Conservation (phyloP, 768 basidiomycete genomes). For the Baorangia bicolor region DNA sequence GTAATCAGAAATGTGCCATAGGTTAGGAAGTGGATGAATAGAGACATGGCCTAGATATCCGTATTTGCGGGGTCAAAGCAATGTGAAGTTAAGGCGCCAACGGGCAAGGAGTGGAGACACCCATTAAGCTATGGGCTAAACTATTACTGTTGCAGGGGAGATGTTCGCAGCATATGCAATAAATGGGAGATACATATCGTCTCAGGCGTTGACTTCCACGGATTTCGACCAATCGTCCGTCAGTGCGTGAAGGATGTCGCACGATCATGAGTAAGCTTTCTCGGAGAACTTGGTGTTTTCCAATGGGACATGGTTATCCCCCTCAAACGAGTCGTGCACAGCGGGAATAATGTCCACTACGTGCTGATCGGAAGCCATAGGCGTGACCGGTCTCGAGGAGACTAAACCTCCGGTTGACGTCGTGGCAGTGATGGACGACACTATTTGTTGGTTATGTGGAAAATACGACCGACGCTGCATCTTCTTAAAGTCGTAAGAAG, state of each 20-base stretch:
- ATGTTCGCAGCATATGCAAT: constrained; percentile 24
- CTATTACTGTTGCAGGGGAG: constrained; percentile 17
- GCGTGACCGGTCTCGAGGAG: constrained; percentile 74
- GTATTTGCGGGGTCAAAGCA: constrained; percentile 2
- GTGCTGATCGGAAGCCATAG: constrained; percentile 46
- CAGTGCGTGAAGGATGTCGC: background rate
- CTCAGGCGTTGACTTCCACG: constrained; percentile 2
- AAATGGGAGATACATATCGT: constrained; percentile 23
- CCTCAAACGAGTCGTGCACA: constrained; percentile 43
- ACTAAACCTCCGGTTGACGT: constrained; percentile 69
- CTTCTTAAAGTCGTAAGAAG: constrained; percentile 88
- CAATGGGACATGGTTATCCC: constrained; percentile 37
- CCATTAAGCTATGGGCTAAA: constrained; percentile 22
- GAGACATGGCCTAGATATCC: constrained; percentile 13
- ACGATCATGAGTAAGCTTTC: constrained; percentile 48
- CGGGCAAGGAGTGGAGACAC: constrained; percentile 12
- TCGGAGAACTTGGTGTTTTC: constrained; percentile 44
- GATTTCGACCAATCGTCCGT: background rate
- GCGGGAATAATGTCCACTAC: constrained; percentile 43
- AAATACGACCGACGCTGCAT: constrained; percentile 92
- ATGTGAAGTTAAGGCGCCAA: constrained; percentile 2
- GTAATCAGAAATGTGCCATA: constrained; percentile 8
- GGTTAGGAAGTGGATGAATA: constrained; percentile 9
- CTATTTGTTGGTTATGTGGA: constrained; percentile 70
- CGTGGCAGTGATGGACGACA: constrained; percentile 66